Evolutionary conservation across 2,329 filamentous ascomycete species (phyloP), one percentile per base, ranked within the genome.

Genomic region (Thelonectria discophora): DNA sequence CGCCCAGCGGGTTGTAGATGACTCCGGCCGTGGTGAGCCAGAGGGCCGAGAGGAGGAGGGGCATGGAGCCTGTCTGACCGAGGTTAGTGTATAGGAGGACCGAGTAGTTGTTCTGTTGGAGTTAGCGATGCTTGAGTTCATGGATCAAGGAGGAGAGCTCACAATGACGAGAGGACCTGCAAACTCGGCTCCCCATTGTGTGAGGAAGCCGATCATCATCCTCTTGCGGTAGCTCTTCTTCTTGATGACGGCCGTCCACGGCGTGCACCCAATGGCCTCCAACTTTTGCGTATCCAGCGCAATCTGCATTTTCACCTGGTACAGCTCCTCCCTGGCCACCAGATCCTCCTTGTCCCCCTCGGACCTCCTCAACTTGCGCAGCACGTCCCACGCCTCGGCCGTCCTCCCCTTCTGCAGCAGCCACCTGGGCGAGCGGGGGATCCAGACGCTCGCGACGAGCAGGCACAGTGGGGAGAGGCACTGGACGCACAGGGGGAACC

Each of bases 161-260:
- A 82, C 80, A 56, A 84, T 84, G 15, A 84, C 80, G 1, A 84
- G 73, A 11, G 81, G 80, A 0, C 82, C 82, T n/a, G 78, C 80
- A 66, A 84, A 84, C 55, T 84, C 81, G 2, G 82, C 81, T 20
- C 81, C 82, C 80, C 81, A 84, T 64, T 84, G 82, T 0, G 81
- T 84, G 37, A 84, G 70, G 62, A 84, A 84, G 0, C 81, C 81
- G 43, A 84, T 81, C 1, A 78, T 74, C 80, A 84, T 82, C 1
- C 82, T 74, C 73, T 82, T 84, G 17, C 82, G 74, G 62, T 83
- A 82, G 9, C 80, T 80, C 60, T 76, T 77, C 68, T 80, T 82
- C 66, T 77, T 78, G 20, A 81, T n/a, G 0, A 82, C 75, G 0
- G 81, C 81, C 39, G 70, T 78, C 80, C 80, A 82, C 0, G 78